phyloP scores from a whole-genome alignment of 1,284 basidiomycete species.

The Tilletia caries region DNA sequence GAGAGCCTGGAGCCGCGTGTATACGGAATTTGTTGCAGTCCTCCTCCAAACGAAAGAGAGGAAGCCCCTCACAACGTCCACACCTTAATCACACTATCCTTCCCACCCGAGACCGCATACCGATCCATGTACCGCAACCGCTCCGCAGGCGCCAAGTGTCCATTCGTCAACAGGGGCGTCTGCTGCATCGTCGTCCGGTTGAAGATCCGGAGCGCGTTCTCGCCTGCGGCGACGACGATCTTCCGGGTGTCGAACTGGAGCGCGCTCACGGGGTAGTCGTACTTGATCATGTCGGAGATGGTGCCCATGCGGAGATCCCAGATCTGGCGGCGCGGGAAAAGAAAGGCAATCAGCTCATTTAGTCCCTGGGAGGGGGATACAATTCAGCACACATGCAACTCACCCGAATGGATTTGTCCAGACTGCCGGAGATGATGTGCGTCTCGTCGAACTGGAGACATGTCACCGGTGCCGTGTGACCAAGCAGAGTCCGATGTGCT shows the following conservation, averaged over 20 bases:
- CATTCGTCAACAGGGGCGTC: conserved; percentile 77
- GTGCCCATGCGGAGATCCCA: conserved; percentile 94
- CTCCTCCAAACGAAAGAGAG: too few species aligned
- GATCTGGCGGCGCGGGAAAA: conserved; percentile 31
- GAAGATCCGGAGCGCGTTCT: conserved; percentile 91
- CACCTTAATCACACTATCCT: conserved; percentile 83
- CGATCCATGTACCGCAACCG: conserved; percentile 91
- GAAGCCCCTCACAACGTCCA: conserved; percentile 77
- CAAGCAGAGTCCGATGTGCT: conserved; percentile 84
- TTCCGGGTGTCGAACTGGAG: conserved; percentile 92
- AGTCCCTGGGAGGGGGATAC: too few species aligned
- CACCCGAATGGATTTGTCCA: conserved; percentile 72
- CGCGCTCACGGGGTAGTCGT: conserved; percentile 83
- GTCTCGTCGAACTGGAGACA: conserved; percentile 95
- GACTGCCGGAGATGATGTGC: conserved; percentile 82
- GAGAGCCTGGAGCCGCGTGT: too few species aligned
- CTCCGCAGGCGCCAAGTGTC: conserved; percentile 86
- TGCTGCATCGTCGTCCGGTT: conserved; percentile 92
- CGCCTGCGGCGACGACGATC: conserved; percentile 86
- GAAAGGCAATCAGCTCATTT: conserved; percentile 14
- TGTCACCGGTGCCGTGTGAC: conserved; percentile 90
- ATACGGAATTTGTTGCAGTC: too few species aligned
- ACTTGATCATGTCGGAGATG: conserved; percentile 81
- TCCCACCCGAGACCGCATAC: conserved; percentile 85
- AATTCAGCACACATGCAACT: conserved; percentile 16